These are phyloP conservation scores for Solanum bulbocastanum DNA, from an alignment of 257 asterid genomes.

Conservation along the genomic window DNA sequence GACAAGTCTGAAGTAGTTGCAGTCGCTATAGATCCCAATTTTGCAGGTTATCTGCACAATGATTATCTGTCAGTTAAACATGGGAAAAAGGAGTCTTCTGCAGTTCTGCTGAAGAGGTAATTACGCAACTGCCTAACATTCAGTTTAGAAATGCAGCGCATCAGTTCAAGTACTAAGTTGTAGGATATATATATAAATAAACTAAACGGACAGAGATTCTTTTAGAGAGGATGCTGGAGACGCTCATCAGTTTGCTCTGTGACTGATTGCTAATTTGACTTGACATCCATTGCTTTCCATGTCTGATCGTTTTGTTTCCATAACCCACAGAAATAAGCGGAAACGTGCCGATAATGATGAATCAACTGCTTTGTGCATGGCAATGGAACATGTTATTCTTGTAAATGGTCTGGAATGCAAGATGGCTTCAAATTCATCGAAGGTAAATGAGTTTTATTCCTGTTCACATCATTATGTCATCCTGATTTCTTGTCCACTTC, in stretches of 20 bases:
- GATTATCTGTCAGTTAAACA: constrained; percentile 65
- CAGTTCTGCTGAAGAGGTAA: constrained; percentile 68
- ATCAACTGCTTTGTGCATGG: constrained; percentile 40
- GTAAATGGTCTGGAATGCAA: constrained; percentile 89
- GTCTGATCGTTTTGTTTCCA: background rate
- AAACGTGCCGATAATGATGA: constrained; percentile 44
- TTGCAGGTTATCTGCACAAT: constrained; percentile 60
- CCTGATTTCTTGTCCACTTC: background rate
- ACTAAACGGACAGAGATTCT: background rate
- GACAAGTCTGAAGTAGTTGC: constrained; percentile 91
- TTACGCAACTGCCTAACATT: background rate
- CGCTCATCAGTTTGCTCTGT: background rate
- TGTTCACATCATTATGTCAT: background rate
- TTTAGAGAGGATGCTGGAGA: background rate
- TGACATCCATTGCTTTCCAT: background rate
- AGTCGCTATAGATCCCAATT: constrained; percentile 87
- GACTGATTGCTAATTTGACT: background rate
- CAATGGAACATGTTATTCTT: constrained; percentile 53
- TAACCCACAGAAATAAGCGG: constrained; percentile 47
- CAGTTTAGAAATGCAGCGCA: background rate
- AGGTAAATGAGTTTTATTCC: constrained; percentile 37
- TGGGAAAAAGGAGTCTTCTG: constrained; percentile 66
- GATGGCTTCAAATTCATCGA: constrained; percentile 79
- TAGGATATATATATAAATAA: background rate
- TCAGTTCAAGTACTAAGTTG: background rate